Conservation (phyloP, 768 basidiomycete species). For the Roridomyces roridus region DNA sequence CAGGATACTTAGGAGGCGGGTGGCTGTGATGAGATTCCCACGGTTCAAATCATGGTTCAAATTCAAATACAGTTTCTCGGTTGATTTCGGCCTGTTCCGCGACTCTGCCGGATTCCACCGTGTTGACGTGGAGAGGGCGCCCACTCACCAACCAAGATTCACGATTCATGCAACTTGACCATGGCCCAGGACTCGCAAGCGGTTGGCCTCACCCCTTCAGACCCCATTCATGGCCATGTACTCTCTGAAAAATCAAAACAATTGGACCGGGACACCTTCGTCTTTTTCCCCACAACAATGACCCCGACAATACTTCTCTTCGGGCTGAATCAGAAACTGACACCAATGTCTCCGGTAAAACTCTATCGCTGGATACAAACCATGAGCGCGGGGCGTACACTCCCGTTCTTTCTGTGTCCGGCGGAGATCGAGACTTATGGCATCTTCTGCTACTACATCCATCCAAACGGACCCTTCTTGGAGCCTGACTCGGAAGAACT, state of each 20-base stretch:
- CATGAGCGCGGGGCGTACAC: not conserved
- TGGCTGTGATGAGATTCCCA: no score
- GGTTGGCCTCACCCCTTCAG: no score
- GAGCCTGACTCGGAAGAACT: not conserved
- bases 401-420: slow-evolving; percentile 1
- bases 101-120: no score
- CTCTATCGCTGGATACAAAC: not conserved
- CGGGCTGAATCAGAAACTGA: slow-evolving; percentile 11
- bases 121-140: no score
- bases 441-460: slow-evolving; percentile 2
- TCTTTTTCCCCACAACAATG: not conserved
- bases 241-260: slow-evolving; percentile 1
- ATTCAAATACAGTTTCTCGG: no score
- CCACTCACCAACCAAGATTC: no score
- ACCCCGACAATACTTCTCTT: not conserved
- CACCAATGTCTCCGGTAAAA: not conserved
- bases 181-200: no score
- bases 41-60: no score
- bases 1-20: no score
- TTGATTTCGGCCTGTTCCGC: no score
- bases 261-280: slow-evolving; percentile 6
- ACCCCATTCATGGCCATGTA: not conserved
- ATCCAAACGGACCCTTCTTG: not conserved
- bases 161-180: no score
- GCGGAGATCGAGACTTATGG: not conserved